A percentile compares a stretch with the other conserved stretches of the same genome.
Conservation (phyloP, 306 rosid genomes). For the Vigna unguiculata region DNA sequence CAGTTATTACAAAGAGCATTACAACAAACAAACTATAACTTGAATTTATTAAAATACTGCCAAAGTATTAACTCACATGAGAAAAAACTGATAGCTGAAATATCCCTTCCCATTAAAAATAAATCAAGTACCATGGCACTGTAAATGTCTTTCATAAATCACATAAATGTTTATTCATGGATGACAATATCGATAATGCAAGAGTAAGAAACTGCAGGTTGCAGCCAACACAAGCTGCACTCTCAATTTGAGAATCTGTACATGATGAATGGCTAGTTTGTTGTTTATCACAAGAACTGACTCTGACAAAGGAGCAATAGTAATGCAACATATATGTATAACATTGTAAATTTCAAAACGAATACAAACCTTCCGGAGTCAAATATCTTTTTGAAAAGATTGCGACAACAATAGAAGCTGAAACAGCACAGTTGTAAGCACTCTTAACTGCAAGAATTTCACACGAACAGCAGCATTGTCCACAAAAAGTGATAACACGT, state of each 20-base stretch:
- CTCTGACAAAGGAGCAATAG: neutral
- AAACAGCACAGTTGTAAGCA: conserved; percentile 40
- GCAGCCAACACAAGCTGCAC: neutral
- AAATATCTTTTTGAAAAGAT: conserved; percentile 35
- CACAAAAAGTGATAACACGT: conserved; percentile 4
- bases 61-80: neutral
- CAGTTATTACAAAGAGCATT: neutral
- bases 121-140: conserved; percentile 2
- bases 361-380: conserved; percentile 13
- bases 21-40: neutral
- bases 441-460: conserved; percentile 39
- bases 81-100: neutral
- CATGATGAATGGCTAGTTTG: conserved; percentile 10
- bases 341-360: neutral
- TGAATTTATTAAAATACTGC: neutral
- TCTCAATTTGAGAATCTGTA: neutral
- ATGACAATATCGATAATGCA: neutral
- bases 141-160: conserved; percentile 6
- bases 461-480: conserved; percentile 36
- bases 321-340: conserved; percentile 16
- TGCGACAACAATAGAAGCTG: conserved; percentile 6
- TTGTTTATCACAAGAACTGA: conserved; percentile 13
- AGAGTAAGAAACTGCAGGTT: neutral
- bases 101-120: neutral
- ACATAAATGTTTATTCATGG: neutral